Conservation (phyloP, 129 eudicot genomes). For the Sambucus nigra region DNA sequence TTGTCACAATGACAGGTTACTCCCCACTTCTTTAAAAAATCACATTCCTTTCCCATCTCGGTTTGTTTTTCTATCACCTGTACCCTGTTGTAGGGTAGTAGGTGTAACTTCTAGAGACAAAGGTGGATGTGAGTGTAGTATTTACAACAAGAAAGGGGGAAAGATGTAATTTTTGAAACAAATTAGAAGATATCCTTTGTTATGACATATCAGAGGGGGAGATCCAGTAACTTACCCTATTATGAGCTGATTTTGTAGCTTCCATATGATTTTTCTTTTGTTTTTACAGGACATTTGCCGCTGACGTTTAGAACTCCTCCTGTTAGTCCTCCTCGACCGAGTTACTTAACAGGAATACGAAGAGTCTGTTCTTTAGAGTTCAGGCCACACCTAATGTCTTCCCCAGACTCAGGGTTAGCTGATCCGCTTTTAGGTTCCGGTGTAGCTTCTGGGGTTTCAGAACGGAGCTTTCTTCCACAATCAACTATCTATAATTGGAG, state of each 20-base stretch:
- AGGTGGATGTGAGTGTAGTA: too few species aligned
- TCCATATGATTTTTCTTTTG: not conserved
- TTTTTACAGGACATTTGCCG: conserved; percentile 46
- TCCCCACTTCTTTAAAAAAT: too few species aligned
- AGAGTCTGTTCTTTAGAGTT: conserved; percentile 90
- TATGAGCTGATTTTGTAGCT: not conserved
- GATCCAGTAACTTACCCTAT: not conserved
- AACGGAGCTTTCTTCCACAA: conserved; percentile 86
- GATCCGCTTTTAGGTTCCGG: conserved; percentile 76
- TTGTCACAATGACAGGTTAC: too few species aligned
- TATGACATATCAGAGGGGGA: too few species aligned
- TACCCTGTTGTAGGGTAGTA: too few species aligned
- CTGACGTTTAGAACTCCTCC: conserved; percentile 91
- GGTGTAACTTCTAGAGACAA: too few species aligned
- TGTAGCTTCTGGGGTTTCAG: conserved; percentile 52
- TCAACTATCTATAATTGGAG: conserved; percentile 95
- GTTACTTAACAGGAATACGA: conserved; percentile 72
- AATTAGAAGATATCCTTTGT: too few species aligned
- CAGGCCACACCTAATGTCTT: conserved; percentile 67
- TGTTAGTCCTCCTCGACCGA: conserved; percentile 95
- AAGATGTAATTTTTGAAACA: too few species aligned
- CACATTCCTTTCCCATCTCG: too few species aligned
- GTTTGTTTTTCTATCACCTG: too few species aligned
- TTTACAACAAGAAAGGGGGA: too few species aligned
- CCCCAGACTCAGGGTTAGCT: conserved; percentile 88